Base-by-base conservation (phyloP, 345 rosid genomes). In the Turnera subulata region DNA sequence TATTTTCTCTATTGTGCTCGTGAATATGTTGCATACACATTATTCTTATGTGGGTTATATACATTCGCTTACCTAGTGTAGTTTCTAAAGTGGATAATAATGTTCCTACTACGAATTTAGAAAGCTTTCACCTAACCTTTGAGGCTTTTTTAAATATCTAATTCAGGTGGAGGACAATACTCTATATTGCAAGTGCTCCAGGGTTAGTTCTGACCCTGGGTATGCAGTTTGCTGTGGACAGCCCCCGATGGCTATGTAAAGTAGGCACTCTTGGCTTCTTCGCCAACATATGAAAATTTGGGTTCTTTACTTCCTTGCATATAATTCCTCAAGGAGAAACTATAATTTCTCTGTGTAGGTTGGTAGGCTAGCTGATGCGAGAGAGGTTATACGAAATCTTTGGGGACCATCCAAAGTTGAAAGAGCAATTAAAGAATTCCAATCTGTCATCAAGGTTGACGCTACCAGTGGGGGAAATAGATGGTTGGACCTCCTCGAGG, bases 241-340 rank as follows among this genome's bases (percentile, higher is more conserved):
- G 96, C 65, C 96, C 96, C 12, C 84, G 89, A 57, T 88, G 92
- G 96, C 80, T 88, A 25, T 88, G 82, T 68, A 84, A 82, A 73
- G 96, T 84, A 84, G 61, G 78, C 23, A 13, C 26, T 14, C 13
- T 39, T 20, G 33, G 22, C 47, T 56, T 65, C 25, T 17, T 25
- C n/a, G 43, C 45, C 25, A 46, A 46, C 23, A 15, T 67, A 23
- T 38, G 38, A 11, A 17, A 25, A 35, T 29, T 8, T 29, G 4
- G 35, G 35, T n/a, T n/a, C n/a, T n/a, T n/a, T n/a, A n/a, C n/a
- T n/a, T n/a, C n/a, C n/a, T n/a, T n/a, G n/a, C n/a, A n/a, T n/a
- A n/a, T n/a, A n/a, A n/a, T n/a, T n/a, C 58, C 25, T 66, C 42
- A 62, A 37, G 29, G 22, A 54, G 4, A 29, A 29, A 42, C 59